Evolutionary conservation across 352 stramenopile genomes (phyloP).

Genomic region (Pythium coloratum): DNA sequence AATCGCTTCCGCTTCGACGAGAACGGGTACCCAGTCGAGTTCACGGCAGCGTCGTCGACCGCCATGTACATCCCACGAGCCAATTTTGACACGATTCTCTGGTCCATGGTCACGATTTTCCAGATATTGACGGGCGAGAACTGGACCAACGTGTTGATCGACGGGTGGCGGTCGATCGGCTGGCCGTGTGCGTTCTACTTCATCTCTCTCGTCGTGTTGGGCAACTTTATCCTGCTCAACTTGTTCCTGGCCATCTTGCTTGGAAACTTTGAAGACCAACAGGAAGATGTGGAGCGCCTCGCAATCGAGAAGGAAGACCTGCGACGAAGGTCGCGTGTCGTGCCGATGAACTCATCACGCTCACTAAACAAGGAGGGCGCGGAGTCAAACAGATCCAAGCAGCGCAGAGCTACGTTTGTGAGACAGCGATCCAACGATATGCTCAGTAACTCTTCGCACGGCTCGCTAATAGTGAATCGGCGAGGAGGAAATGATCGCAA

Average conservation of each 20-base stretch:
- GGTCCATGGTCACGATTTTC: conserved; percentile 37
- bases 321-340: conserved; percentile 37
- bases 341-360: conserved; percentile 8
- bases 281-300: conserved; percentile 46
- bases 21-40: conserved; percentile 23
- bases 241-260: conserved; percentile 93
- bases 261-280: conserved; percentile 80
- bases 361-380: conserved; percentile 1
- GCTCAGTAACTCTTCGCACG: neutral
- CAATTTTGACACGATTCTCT: conserved; percentile 35
- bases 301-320: conserved; percentile 39
- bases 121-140: conserved; percentile 93
- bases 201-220: conserved; percentile 81
- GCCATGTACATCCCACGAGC: conserved; percentile 21
- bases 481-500: neutral
- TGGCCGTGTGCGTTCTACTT: conserved; percentile 76
- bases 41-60: conserved; percentile 33
- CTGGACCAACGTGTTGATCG: conserved; percentile 91
- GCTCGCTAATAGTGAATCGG: neutral
- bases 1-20: conserved; percentile 59
- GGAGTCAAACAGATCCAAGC: neutral
- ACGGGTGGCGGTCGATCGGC: conserved; percentile 73
- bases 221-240: conserved; percentile 91
- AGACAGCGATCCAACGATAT: neutral
- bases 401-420: conserved; percentile 4